Base-by-base conservation (phyloP, 768 basidiomycete species). In the Pleurotus ostreatus region DNA sequence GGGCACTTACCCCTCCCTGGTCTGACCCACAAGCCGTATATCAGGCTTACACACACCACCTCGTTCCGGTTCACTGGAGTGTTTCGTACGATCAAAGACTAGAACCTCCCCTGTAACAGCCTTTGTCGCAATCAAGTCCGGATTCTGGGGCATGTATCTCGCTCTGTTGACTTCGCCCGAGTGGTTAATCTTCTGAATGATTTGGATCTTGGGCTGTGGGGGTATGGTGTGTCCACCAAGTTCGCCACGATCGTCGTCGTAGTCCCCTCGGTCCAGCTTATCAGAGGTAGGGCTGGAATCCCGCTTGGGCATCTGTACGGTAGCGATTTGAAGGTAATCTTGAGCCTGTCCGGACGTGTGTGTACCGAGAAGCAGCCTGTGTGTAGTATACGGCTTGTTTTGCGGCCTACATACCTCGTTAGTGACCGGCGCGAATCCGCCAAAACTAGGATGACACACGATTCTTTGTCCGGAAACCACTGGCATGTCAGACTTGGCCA, bases 101-200 rank as follows among this genome's bases (percentile, higher is more conserved):
- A 89, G 75, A 2, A 98, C 92, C 60, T 97, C 92, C 12, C 96
- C 97, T 5, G 83, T 85, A 6, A 94, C 82, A 18, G 94, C 80
- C 70, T 98, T 98, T 9, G 96, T 98, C 12, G 97, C 97, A 61
- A 99, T 90, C 62, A 99, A 71, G 72, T 98, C 92, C 1, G 94
- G 92, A 66, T 98, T 99, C 71, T 98, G 96, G 5, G 97, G 97
- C 95, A 98, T 98, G 70, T 98, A 99, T 52, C 97, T 85, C 58
- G 97, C 97, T 44, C 94, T 78, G 72, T 99, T 99, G 66, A 98
- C 92, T 69, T 99, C 97, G 41, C 94, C 92, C 3, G 81, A 80
- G 70, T 99, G 97, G 69, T 94, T 95, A 74, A 99, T 98, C 62
- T 83, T 86, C 69, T 99, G 97, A 30, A 86, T 90, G 70, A 96